Evolutionary conservation across 306 rosid species (phyloP).

Genomic region (Pterocarpus santalinus): DNA sequence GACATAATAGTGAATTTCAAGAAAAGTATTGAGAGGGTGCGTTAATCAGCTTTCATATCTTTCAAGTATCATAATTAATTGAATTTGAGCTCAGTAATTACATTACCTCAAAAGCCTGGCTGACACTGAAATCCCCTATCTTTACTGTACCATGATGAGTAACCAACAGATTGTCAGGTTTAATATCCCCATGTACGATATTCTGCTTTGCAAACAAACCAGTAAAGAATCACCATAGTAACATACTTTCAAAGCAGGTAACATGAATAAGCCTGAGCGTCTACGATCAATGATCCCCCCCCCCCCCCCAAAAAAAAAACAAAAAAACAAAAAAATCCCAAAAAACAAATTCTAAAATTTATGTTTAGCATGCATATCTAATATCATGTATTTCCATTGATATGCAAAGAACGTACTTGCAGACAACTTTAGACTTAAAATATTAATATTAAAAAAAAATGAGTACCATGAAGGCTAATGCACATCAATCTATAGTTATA

Average conservation of each 20-base stretch:
- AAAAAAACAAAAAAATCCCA: too few species aligned
- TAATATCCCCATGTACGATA: conserved; percentile 95
- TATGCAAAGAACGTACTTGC: neutral
- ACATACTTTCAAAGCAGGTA: conserved; percentile 33
- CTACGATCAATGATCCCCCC: neutral
- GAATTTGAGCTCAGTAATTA: conserved; percentile 22
- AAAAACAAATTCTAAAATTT: neutral
- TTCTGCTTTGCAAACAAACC: conserved; percentile 67
- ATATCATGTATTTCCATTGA: conserved; percentile 31
- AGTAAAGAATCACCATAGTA: conserved; percentile 22
- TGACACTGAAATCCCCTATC: conserved; percentile 98
- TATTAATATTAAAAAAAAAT: neutral
- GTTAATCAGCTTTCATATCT: conserved; percentile 26
- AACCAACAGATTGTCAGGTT: conserved; percentile 94
- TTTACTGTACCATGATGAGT: conserved; percentile 81
- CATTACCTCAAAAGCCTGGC: conserved; percentile 98
- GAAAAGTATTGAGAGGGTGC: neutral
- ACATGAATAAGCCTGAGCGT: conserved; percentile 31
- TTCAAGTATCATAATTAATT: neutral
- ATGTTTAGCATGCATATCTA: neutral
- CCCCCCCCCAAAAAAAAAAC: too few species aligned
- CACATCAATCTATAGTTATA: neutral
- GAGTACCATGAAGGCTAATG: neutral
- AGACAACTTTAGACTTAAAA: conserved; percentile 10
- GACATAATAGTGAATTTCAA: too few species aligned